phyloP scores from a whole-genome alignment of 1,139 yeast genomes.

The Taphrina communis region DNA sequence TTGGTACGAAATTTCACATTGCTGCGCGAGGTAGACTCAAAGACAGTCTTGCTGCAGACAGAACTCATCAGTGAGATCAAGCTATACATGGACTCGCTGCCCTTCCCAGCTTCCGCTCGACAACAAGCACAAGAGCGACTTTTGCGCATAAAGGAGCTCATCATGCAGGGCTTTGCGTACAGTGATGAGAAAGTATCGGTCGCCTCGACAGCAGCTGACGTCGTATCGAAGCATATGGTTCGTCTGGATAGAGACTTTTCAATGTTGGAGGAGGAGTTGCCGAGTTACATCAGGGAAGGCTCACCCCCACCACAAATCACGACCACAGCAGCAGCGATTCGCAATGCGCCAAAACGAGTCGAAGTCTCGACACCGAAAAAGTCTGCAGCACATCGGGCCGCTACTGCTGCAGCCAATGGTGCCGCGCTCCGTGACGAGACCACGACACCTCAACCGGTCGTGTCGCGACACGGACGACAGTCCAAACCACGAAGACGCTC shows the following conservation, averaged over 20 bases:
- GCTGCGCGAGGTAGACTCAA: constrained; percentile 91
- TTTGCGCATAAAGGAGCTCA: constrained; percentile 52
- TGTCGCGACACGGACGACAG: constrained; percentile 38
- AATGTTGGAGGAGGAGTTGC: constrained; percentile 70
- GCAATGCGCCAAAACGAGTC: constrained; percentile 36
- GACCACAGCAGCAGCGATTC: constrained; percentile 37
- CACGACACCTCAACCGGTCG: constrained; percentile 30
- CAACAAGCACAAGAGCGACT: constrained; percentile 23
- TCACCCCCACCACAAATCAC: constrained; percentile 37
- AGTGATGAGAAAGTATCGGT: constrained; percentile 97
- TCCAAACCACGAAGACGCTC: constrained; percentile 36
- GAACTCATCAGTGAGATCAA: constrained; percentile 26
- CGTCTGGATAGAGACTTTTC: constrained; percentile 80
- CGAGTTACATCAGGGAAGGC: constrained; percentile 29
- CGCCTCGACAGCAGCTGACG: constrained; percentile 86
- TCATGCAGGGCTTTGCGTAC: constrained; percentile 79
- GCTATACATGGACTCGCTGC: constrained; percentile 36
- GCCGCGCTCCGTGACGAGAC: constrained; percentile 29
- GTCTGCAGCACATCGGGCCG: constrained; percentile 15
- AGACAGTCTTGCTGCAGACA: constrained; percentile 63
- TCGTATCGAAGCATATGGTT: constrained; percentile 68
- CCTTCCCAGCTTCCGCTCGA: constrained; percentile 13
- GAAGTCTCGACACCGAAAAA: constrained; percentile 39
- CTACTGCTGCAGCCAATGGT: constrained; percentile 15
- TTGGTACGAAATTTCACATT: constrained; percentile 83